These are phyloP conservation scores for Globisporangium irregulare DNA, from an alignment of 352 stramenopile species.

Conservation along the genomic window DNA sequence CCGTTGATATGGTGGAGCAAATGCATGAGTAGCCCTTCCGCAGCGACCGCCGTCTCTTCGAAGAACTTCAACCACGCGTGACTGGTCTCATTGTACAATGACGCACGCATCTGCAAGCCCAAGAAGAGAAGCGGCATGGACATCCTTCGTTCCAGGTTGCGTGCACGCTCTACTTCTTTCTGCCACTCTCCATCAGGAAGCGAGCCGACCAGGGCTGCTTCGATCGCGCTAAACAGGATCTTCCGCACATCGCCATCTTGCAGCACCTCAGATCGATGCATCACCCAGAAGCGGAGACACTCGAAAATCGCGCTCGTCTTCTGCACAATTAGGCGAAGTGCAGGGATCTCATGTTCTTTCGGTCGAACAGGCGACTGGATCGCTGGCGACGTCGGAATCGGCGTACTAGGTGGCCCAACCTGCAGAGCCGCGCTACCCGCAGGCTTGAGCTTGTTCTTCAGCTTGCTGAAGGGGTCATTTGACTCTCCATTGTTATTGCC, in stretches of 20 bases:
- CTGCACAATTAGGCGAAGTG: conserved; percentile 70
- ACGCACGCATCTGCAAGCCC: conserved; percentile 81
- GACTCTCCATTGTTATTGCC: conserved; percentile 25
- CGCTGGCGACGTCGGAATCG: conserved; percentile 23
- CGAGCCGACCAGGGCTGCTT: conserved; percentile 79
- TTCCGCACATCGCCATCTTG: conserved; percentile 82
- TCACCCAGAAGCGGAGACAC: conserved; percentile 83
- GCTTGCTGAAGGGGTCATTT: conserved; percentile 61
- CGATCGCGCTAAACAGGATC: conserved; percentile 81
- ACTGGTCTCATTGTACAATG: conserved; percentile 66
- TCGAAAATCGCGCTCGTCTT: conserved; percentile 87
- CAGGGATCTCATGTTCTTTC: conserved; percentile 65
- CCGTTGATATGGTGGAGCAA: conserved; percentile 85
- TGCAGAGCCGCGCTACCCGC: conserved; percentile 11
- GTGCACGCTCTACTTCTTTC: conserved; percentile 66
- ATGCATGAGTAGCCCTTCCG: conserved; percentile 81
- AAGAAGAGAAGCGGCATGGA: conserved; percentile 85
- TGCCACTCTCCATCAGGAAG: conserved; percentile 82
- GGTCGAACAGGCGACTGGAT: conserved; percentile 36
- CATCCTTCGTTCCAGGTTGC: conserved; percentile 58
- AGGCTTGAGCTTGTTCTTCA: conserved; percentile 67
- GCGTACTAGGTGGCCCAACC: neutral
- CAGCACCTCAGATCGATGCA: conserved; percentile 68
- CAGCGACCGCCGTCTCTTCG: conserved; percentile 79
- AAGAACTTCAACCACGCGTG: conserved; percentile 79